Percentiles rank a stretch among this genome's conserved stretches.
phyloP scores from a whole-genome alignment of 2,329 filamentous ascomycete species.

The Pseudogymnoascus sp. region DNA sequence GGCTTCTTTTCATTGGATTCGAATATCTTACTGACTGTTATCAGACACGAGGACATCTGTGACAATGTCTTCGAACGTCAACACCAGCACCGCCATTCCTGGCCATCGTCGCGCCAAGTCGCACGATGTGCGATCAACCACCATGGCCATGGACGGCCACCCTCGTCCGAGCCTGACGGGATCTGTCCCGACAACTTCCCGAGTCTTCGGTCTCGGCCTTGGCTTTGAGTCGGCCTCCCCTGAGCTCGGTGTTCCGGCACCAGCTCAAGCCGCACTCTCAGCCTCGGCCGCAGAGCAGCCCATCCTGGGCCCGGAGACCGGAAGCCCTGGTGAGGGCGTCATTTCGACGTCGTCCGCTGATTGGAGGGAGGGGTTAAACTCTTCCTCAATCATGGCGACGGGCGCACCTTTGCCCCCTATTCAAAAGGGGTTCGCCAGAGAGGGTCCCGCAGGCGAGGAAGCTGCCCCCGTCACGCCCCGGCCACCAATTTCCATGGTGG shows the following conservation, averaged over 20 bases:
- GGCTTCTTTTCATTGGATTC: not conserved
- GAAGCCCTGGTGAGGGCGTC: not conserved
- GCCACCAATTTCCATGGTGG: not conserved
- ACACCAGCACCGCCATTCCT: not conserved
- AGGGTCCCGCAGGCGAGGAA: not conserved
- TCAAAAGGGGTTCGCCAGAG: not conserved
- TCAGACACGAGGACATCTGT: not conserved
- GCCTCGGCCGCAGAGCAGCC: not conserved
- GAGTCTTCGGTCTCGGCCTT: not conserved
- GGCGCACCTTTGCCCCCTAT: conserved; percentile 7
- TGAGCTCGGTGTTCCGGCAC: not conserved
- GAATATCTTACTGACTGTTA: not conserved
- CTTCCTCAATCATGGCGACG: not conserved
- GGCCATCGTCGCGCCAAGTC: conserved; percentile 6
- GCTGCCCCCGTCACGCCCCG: not conserved
- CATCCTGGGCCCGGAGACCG: not conserved
- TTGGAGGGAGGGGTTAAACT: not conserved
- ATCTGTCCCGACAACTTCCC: not conserved
- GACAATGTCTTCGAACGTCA: not conserved
- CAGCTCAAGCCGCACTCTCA: not conserved
- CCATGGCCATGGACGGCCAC: not conserved
- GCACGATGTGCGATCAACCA: conserved; percentile 1
- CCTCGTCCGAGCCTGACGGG: not conserved
- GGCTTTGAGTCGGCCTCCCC: not conserved
- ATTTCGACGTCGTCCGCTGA: not conserved